Percentiles rank a stretch among this genome's conserved stretches.
phyloP scores from a whole-genome alignment of 495 filamentous ascomycete genomes.

The Aspergillus affinis region DNA sequence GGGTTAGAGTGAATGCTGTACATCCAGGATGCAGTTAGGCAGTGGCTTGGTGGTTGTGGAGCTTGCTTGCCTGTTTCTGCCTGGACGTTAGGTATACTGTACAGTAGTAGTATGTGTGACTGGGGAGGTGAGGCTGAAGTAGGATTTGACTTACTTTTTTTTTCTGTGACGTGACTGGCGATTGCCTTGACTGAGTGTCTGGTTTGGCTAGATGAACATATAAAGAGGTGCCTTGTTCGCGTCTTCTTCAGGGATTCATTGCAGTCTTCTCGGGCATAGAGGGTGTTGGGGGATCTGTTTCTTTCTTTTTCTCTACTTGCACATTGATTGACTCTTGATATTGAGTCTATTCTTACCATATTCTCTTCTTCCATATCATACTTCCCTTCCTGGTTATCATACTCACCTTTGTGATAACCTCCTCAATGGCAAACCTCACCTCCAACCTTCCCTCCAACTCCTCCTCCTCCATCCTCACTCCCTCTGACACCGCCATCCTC shows the following conservation, averaged over 20 bases:
- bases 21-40: not conserved
- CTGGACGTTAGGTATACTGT: too few species aligned
- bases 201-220: not conserved
- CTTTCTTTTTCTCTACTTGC: not conserved
- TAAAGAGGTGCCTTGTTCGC: not conserved
- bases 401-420: not conserved
- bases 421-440: constrained; percentile 18
- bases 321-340: not conserved
- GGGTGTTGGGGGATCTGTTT: not conserved
- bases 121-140: too few species aligned
- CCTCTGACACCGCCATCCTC: constrained; percentile 50
- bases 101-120: too few species aligned
- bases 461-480: constrained; percentile 15
- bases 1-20: not conserved
- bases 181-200: not conserved
- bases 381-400: not conserved
- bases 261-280: not conserved
- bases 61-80: not conserved
- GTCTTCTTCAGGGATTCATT: not conserved
- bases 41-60: not conserved
- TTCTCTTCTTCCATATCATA: not conserved
- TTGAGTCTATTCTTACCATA: not conserved
- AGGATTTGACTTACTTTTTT: too few species aligned
- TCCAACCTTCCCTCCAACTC: constrained; percentile 22
- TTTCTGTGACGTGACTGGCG: too few species aligned